Percentiles rank a stretch among this genome's conserved stretches.
These are phyloP conservation scores for Eurotiales sp. DNA, from an alignment of 2,329 filamentous ascomycete species.

Conservation along the genomic window DNA sequence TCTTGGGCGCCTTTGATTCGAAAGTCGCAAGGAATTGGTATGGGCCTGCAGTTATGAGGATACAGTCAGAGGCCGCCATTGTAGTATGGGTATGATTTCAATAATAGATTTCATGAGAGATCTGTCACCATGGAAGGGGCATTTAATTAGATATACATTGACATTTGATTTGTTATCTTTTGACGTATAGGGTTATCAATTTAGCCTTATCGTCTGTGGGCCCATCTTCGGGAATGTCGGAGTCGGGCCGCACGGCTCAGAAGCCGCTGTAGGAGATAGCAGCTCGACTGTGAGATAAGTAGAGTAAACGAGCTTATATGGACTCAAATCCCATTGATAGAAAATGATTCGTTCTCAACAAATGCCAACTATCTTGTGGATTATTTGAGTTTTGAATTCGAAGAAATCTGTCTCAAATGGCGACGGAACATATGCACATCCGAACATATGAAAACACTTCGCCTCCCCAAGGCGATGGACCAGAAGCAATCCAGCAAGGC, in stretches of 20 bases:
- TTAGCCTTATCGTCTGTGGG: not conserved
- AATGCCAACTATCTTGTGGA: not conserved
- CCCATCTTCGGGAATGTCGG: conserved; percentile 12
- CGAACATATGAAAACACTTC: conserved; percentile 15
- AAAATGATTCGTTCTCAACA: not conserved
- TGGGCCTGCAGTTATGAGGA: conserved; percentile 17
- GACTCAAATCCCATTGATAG: not conserved
- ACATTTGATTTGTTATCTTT: too few species aligned
- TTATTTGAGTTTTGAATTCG: too few species aligned
- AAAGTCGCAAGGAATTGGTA: conserved; percentile 17
- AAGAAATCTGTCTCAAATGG: not conserved
- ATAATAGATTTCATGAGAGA: too few species aligned
- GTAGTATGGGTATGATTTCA: not conserved
- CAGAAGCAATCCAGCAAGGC: conserved; percentile 9
- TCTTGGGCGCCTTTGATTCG: conserved; percentile 20
- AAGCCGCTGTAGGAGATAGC: not conserved
- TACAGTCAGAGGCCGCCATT: conserved; percentile 6
- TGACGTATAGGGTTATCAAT: too few species aligned
- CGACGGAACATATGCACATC: conserved; percentile 15
- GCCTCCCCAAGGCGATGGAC: conserved; percentile 1
- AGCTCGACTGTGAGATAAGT: not conserved
- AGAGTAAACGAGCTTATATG: not conserved
- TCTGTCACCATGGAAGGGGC: too few species aligned
- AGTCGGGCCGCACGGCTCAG: conserved; percentile 16
- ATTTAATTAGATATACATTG: too few species aligned